phyloP scores from a whole-genome alignment of 1,284 basidiomycete genomes.

The Fistulina hepatica region DNA sequence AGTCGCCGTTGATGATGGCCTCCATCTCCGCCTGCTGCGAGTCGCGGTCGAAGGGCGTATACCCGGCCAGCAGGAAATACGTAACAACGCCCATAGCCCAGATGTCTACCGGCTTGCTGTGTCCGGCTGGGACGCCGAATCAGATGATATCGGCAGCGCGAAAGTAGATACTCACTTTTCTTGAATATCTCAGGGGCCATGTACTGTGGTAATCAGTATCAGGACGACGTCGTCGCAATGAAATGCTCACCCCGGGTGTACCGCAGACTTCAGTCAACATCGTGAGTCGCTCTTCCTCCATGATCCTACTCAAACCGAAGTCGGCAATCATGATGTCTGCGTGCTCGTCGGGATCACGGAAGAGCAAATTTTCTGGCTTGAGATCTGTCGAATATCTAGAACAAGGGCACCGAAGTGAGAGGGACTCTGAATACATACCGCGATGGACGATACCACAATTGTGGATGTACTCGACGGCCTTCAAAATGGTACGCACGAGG shows the following conservation, averaged over 20 bases:
- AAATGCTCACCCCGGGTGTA: conserved; percentile 53
- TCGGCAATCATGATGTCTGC: conserved; percentile 97
- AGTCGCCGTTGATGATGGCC: conserved; percentile 87
- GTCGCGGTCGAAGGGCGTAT: conserved; percentile 91
- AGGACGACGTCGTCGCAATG: neutral
- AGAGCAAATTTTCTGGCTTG: conserved; percentile 96
- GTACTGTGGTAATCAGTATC: conserved; percentile 42
- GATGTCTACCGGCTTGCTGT: conserved; percentile 92
- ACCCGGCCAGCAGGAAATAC: conserved; percentile 90
- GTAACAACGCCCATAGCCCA: conserved; percentile 98
- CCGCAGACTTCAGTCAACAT: conserved; percentile 93
- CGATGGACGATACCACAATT: conserved; percentile 92
- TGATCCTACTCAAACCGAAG: conserved; percentile 84
- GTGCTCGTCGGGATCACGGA: conserved; percentile 82
- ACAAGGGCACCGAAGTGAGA: neutral
- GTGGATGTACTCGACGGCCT: conserved; percentile 89
- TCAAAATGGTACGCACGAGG: conserved; percentile 80
- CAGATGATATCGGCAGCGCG: neutral
- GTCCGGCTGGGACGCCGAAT: conserved; percentile 50
- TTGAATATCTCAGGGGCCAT: conserved; percentile 99
- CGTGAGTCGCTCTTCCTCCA: conserved; percentile 85
- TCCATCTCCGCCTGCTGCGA: conserved; percentile 84
- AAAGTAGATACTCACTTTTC: conserved; percentile 48
- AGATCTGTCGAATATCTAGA: conserved; percentile 46
- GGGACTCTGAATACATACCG: conserved; percentile 33